These are phyloP conservation scores for Apiotrichum domesticum DNA, from an alignment of 1,284 basidiomycete species.

Conservation along the genomic window DNA sequence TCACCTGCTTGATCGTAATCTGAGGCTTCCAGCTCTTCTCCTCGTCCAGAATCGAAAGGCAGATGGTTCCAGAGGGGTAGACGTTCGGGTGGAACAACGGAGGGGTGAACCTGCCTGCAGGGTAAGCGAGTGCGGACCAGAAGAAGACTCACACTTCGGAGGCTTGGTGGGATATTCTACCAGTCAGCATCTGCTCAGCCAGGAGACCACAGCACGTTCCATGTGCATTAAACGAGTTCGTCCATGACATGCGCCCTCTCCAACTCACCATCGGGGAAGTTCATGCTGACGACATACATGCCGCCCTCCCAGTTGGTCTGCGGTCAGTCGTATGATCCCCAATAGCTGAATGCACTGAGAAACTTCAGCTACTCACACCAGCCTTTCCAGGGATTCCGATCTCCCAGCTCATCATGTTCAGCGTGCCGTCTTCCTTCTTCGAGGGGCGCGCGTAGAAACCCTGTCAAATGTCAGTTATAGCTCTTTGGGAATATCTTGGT, in stretches of 20 bases:
- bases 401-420: slow-evolving; percentile 98
- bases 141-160: slow-evolving; percentile 40
- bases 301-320: slow-evolving; percentile 97
- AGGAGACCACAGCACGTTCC: no score
- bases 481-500: no score
- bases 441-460: slow-evolving; percentile 92
- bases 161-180: slow-evolving; percentile 47
- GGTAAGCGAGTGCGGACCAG: background rate
- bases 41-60: slow-evolving; percentile 95
- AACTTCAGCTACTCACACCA: slow-evolving; percentile 54
- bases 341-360: background rate
- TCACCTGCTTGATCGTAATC: slow-evolving; percentile 95
- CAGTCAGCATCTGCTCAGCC: slow-evolving; percentile 12
- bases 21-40: slow-evolving; percentile 99
- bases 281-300: slow-evolving; percentile 87
- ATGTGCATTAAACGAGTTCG: no score
- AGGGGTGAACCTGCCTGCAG: slow-evolving; percentile 87
- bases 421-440: slow-evolving; percentile 82
- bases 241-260: no score
- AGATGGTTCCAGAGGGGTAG: slow-evolving; percentile 97
- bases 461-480: slow-evolving; percentile 49
- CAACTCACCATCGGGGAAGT: slow-evolving; percentile 80
- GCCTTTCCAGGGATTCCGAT: slow-evolving; percentile 87
- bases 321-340: slow-evolving; percentile 15
- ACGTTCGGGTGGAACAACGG: slow-evolving; percentile 98